These are phyloP conservation scores for Penicillium sp. DNA, from an alignment of 2,329 filamentous ascomycete species.

Conservation along the genomic window DNA sequence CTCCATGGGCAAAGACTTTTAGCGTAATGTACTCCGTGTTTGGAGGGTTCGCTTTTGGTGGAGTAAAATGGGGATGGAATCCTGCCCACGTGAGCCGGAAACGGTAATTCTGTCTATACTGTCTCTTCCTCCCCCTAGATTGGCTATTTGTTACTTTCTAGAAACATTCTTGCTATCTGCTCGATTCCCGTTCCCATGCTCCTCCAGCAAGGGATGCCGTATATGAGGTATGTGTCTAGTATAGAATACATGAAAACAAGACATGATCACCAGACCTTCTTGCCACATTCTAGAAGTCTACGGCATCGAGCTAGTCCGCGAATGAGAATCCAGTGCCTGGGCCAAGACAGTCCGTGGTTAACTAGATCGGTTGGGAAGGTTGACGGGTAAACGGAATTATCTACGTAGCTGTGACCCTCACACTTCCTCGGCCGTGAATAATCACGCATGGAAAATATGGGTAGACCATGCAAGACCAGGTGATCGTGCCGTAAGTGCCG, in stretches of 20 bases:
- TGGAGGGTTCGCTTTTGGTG: slow-evolving; percentile 19
- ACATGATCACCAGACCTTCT: slow-evolving; percentile 17
- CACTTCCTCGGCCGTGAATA: not conserved
- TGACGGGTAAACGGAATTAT: slow-evolving; percentile 1
- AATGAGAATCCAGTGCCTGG: slow-evolving; percentile 22
- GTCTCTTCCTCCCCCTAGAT: not conserved
- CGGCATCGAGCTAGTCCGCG: slow-evolving; percentile 13
- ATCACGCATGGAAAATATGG: not conserved
- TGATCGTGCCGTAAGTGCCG: not conserved
- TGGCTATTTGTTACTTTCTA: not conserved
- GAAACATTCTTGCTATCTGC: not conserved
- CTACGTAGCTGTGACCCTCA: slow-evolving; percentile 6
- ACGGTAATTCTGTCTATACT: not conserved
- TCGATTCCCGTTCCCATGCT: not conserved
- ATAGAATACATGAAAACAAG: not conserved
- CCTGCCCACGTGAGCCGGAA: slow-evolving; percentile 22
- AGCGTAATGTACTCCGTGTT: slow-evolving; percentile 24
- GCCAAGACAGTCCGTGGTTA: slow-evolving; percentile 8
- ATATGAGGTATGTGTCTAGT: not conserved
- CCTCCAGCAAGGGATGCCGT: not conserved
- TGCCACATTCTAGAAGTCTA: slow-evolving; percentile 28
- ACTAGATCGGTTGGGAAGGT: slow-evolving; percentile 3
- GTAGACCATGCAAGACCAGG: not conserved
- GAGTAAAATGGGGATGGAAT: slow-evolving; percentile 28
- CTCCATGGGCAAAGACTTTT: slow-evolving; percentile 22